Evolutionary conservation across 768 basidiomycete species (phyloP).

Genomic region (Rhizopogon rudus): DNA sequence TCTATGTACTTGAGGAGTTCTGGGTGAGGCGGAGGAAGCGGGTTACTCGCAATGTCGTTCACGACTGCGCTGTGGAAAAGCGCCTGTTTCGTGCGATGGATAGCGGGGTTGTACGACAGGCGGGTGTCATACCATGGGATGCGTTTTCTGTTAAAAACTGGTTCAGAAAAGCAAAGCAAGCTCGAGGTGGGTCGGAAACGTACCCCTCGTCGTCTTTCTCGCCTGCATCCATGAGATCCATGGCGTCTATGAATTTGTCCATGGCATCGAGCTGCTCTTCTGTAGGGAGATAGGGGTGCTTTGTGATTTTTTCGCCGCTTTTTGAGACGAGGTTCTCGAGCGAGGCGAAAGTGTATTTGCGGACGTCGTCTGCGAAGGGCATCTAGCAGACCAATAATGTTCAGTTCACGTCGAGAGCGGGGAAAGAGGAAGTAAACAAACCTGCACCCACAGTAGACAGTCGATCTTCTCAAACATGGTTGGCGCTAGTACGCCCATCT

Average conservation of each 20-base stretch:
- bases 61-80: constrained; percentile 85
- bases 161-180: constrained; percentile 1
- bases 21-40: constrained; percentile 82
- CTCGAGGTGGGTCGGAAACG: constrained; percentile 10
- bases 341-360: constrained; percentile 83
- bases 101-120: constrained; percentile 81
- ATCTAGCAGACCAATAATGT: constrained; percentile 47
- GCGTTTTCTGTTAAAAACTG: constrained; percentile 40
- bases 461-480: constrained; percentile 62
- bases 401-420: background rate
- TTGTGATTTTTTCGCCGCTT: constrained; percentile 65
- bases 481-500: constrained; percentile 78
- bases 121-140: constrained; percentile 73
- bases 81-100: constrained; percentile 91
- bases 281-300: constrained; percentile 83
- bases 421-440: constrained; percentile 25
- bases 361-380: constrained; percentile 93
- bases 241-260: constrained; percentile 81
- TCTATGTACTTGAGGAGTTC: constrained; percentile 82
- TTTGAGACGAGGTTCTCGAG: constrained; percentile 68
- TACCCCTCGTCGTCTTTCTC: constrained; percentile 77
- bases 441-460: constrained; percentile 81
- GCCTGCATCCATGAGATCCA: constrained; percentile 80
- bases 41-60: constrained; percentile 64
- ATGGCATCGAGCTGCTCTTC: constrained; percentile 74